A percentile compares a stretch with the other conserved stretches of the same genome.
phyloP scores from a whole-genome alignment of 1,139 yeast species.

The Eremothecium cymbalariae region DNA sequence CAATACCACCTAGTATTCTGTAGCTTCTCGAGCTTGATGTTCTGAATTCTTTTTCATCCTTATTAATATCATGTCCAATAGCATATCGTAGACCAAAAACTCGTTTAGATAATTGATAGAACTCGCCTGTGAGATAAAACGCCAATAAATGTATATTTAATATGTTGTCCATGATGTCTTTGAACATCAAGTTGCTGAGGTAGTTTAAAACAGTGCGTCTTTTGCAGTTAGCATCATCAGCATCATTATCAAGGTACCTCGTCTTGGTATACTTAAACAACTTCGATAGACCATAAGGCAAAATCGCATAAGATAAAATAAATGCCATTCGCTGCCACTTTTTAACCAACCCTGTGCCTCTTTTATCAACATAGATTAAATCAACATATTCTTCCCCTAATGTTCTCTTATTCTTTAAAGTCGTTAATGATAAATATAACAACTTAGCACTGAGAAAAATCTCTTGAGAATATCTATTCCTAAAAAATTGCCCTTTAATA shows the following conservation, averaged over 20 bases:
- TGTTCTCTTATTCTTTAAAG: slow-evolving; percentile 68
- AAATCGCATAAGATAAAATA: slow-evolving; percentile 44
- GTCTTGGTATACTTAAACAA: slow-evolving; percentile 14
- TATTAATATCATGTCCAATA: slow-evolving; percentile 52
- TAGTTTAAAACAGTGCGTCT: slow-evolving; percentile 9
- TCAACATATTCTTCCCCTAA: slow-evolving; percentile 94
- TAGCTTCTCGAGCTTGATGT: slow-evolving; percentile 40
- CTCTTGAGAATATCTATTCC: slow-evolving; percentile 57
- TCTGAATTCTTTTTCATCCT: slow-evolving; percentile 32
- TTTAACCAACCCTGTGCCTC: slow-evolving; percentile 46
- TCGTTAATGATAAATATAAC: slow-evolving; percentile 61
- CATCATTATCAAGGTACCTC: slow-evolving; percentile 10
- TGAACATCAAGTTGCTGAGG: slow-evolving; percentile 29
- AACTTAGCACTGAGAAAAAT: slow-evolving; percentile 51
- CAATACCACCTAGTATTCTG: slow-evolving; percentile 66
- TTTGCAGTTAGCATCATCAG: slow-evolving; percentile 23
- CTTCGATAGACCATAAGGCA: slow-evolving; percentile 46
- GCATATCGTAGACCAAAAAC: slow-evolving; percentile 74
- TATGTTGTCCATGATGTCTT: slow-evolving; percentile 42
- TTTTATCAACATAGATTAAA: slow-evolving; percentile 54
- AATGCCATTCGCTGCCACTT: slow-evolving; percentile 42
- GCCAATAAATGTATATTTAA: slow-evolving; percentile 68
- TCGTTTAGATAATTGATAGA: slow-evolving; percentile 70
- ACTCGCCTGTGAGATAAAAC: slow-evolving; percentile 74
- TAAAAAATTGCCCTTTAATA: slow-evolving; percentile 56